Base-by-base conservation (phyloP, 2,329 filamentous ascomycete genomes). In the Phyllosticta ampelicida region DNA sequence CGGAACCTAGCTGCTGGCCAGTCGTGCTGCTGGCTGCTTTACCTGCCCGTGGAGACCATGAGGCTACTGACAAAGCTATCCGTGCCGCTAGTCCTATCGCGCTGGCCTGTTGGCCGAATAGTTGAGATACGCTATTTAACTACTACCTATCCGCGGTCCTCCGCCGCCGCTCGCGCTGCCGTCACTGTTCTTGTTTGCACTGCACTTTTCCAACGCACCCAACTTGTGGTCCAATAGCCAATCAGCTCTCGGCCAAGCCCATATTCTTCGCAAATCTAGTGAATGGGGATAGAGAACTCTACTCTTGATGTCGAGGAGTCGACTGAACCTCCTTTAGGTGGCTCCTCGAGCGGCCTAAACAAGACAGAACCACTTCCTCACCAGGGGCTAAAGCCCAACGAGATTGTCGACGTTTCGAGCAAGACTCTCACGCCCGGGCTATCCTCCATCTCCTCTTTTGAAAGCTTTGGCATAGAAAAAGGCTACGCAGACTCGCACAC, bases 311-410 rank as follows among this genome's bases (percentile, higher is more conserved):
- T 71, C 68, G 70, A 73, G 70, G 71, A 73, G 68, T 68, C 70
- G 63, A 70, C 70, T 65, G 70, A 73, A 70, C 71, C 70, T 68
- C 71, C 70, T 72, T 71, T 73, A 73, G 66, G 70, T 71, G 66
- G 51, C 57, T 66, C 55, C 55, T 59, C 55, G 55, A 56, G 62
- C 54, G 53, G 48, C 55, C 50, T 58, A 49, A 51, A 28, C 50
- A 51, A 51, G 49, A 53, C 50, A 11, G n/a, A 21, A 53, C 18
- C 20, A 26, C n/a, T 53, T n/a, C 13, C 36, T n/a, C n/a, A 44
- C n/a, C 36, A n/a, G n/a, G 36, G 36, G 36, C 36, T 44, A 11
- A 50, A 49, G 19, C 16, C 20, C 3, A 54, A 49, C 20, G 20
- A 20, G 20, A 28, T 9, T 18, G 19, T 23, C 16, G 49, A 18